Evolutionary conservation across 192 early-diverging fungal species (phyloP).

Genomic region (Umbelopsis sp.): DNA sequence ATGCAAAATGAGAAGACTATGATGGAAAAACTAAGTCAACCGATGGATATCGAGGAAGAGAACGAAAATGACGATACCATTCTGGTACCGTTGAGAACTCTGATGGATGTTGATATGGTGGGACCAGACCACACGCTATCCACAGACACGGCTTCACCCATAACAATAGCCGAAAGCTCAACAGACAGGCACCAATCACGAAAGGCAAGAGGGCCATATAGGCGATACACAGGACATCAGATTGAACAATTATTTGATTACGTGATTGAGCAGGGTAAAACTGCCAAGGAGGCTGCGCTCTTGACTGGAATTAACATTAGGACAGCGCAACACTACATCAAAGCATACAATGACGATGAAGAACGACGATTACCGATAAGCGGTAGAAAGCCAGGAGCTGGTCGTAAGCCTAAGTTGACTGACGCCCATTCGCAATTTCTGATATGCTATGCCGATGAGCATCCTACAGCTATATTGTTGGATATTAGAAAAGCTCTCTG

Average conservation of each 20-base stretch:
- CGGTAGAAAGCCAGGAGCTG: slow-evolving; percentile 17
- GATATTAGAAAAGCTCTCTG: too few species aligned
- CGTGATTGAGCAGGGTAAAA: slow-evolving; percentile 25
- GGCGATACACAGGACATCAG: slow-evolving; percentile 18
- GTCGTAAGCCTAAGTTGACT: slow-evolving; percentile 15
- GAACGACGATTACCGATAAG: too few species aligned
- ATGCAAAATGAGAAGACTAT: slow-evolving; percentile 5
- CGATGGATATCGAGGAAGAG: slow-evolving; percentile 9
- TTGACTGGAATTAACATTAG: too few species aligned
- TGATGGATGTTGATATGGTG: slow-evolving; percentile 10
- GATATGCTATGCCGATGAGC: slow-evolving; percentile 5
- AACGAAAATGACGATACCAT: neutral
- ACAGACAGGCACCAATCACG: neutral
- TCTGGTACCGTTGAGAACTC: too few species aligned
- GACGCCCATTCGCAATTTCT: slow-evolving; percentile 10
- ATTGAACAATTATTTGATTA: slow-evolving; percentile 24
- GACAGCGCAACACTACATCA: too few species aligned
- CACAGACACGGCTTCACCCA: neutral
- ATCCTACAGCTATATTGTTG: too few species aligned
- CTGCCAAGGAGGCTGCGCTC: too few species aligned
- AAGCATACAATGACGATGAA: too few species aligned
- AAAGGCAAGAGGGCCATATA: slow-evolving; percentile 11
- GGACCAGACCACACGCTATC: slow-evolving; percentile 1
- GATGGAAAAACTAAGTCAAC: slow-evolving; percentile 14
- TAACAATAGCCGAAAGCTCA: neutral